These are phyloP conservation scores for Candida sonorensis DNA, from an alignment of 805 yeast genomes.

Conservation along the genomic window DNA sequence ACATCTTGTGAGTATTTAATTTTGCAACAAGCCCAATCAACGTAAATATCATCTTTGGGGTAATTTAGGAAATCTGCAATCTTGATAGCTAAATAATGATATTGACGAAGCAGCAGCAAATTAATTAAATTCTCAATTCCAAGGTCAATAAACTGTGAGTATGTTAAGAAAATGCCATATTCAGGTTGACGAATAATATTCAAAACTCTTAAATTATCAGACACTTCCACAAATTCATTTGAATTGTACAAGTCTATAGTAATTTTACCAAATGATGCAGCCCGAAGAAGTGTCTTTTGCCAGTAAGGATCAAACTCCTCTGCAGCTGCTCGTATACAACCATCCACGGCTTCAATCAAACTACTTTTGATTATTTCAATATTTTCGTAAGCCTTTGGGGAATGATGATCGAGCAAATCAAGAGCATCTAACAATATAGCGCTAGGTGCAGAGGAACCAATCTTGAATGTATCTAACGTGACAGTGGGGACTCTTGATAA, in stretches of 20 bases:
- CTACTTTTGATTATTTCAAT: constrained; percentile 45
- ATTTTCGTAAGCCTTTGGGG: constrained; percentile 79
- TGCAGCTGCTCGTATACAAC: constrained; percentile 67
- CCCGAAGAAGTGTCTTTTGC: constrained; percentile 75
- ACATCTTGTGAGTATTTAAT: constrained; percentile 46
- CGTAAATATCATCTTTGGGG: constrained; percentile 48
- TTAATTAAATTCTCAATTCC: constrained; percentile 53
- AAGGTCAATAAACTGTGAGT: constrained; percentile 40
- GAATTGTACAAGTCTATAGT: constrained; percentile 49
- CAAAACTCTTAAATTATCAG: constrained; percentile 57
- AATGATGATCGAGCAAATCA: constrained; percentile 54
- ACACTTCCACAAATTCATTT: constrained; percentile 52
- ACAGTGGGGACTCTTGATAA: constrained; percentile 53
- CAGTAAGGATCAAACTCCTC: constrained; percentile 71
- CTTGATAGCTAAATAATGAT: constrained; percentile 57
- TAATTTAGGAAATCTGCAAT: constrained; percentile 44
- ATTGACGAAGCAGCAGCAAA: constrained; percentile 50
- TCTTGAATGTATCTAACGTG: constrained; percentile 58
- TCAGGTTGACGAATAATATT: constrained; percentile 62
- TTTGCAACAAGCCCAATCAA: constrained; percentile 76
- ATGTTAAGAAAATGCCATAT: constrained; percentile 64
- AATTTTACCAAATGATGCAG: constrained; percentile 83
- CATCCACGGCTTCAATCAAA: constrained; percentile 54
- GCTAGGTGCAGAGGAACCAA: constrained; percentile 80
- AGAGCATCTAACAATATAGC: constrained; percentile 78